A percentile compares a stretch with the other conserved stretches of the same genome.
Evolutionary conservation across 306 rosid species (phyloP).

Genomic region (Vigna angularis): DNA sequence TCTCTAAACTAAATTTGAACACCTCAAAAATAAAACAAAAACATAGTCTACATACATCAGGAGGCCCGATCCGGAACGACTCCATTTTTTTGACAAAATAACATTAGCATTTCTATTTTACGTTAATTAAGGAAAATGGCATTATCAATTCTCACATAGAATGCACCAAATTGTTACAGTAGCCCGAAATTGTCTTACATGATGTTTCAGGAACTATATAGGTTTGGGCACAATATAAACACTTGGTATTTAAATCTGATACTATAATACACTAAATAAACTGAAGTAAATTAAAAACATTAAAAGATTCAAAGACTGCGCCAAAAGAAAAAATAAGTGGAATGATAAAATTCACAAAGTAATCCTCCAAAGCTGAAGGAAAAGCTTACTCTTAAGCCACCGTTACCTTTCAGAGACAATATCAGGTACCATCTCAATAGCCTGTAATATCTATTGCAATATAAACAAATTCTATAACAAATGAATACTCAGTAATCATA

Average conservation of each 20-base stretch:
- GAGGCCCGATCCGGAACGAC: too few relatives aligned
- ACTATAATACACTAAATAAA: neutral
- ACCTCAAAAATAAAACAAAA: too few relatives aligned
- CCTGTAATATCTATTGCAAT: slow-evolving; percentile 18
- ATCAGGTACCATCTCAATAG: neutral
- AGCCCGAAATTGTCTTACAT: neutral
- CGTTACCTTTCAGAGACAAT: neutral
- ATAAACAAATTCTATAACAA: slow-evolving; percentile 34
- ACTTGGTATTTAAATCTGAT: neutral
- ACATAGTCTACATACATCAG: too few relatives aligned
- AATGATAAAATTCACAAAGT: neutral
- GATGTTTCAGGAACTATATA: neutral
- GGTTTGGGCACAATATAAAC: neutral
- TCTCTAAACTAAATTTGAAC: too few relatives aligned
- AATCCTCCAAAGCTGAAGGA: neutral
- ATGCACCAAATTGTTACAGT: neutral
- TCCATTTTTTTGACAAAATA: too few relatives aligned
- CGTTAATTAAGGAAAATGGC: neutral
- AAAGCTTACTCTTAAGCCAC: slow-evolving; percentile 6
- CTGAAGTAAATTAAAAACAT: too few relatives aligned
- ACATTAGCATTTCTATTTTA: too few relatives aligned
- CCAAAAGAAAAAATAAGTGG: neutral
- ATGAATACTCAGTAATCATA: slow-evolving; percentile 3
- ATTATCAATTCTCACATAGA: neutral
- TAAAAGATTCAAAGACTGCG: too few relatives aligned